These are phyloP conservation scores for Casaregolazyma suthepensis DNA, from an alignment of 1,139 yeast species.

Conservation along the genomic window DNA sequence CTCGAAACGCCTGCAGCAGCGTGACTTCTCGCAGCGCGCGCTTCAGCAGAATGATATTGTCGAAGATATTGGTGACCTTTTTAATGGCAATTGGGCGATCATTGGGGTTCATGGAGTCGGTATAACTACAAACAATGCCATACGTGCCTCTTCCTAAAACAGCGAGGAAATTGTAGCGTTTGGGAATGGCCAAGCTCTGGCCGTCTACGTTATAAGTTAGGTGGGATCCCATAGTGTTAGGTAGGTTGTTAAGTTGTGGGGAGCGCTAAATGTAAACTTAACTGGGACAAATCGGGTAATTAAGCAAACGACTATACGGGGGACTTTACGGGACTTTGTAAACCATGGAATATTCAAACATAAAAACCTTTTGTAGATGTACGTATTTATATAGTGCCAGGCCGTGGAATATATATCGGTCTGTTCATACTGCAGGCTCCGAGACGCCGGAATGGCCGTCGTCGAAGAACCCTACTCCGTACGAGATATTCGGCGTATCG, in stretches of 20 bases:
- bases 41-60: slow-evolving; percentile 78
- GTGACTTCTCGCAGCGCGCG: slow-evolving; percentile 86
- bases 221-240: background rate
- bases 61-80: slow-evolving; percentile 79
- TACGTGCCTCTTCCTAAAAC: slow-evolving; percentile 82
- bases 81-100: slow-evolving; percentile 56
- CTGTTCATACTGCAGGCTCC: background rate
- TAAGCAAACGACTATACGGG: too few relatives aligned
- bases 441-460: slow-evolving; percentile 50
- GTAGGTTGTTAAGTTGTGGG: background rate
- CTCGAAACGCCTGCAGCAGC: slow-evolving; percentile 81
- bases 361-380: background rate
- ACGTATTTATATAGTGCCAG: background rate
- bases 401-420: background rate
- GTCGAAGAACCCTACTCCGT: slow-evolving; percentile 58
- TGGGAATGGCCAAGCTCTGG: slow-evolving; percentile 51
- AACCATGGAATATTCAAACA: background rate
- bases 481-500: slow-evolving; percentile 56
- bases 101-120: slow-evolving; percentile 37
- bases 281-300: too few relatives aligned
- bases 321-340: background rate
- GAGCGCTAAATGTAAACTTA: background rate
- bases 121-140: slow-evolving; percentile 79
- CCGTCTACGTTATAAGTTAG: slow-evolving; percentile 6
- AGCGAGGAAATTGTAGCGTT: slow-evolving; percentile 52